A percentile compares a stretch with the other conserved stretches of the same genome.
Conservation (phyloP, 345 rosid genomes). For the Syzygium jambos region DNA sequence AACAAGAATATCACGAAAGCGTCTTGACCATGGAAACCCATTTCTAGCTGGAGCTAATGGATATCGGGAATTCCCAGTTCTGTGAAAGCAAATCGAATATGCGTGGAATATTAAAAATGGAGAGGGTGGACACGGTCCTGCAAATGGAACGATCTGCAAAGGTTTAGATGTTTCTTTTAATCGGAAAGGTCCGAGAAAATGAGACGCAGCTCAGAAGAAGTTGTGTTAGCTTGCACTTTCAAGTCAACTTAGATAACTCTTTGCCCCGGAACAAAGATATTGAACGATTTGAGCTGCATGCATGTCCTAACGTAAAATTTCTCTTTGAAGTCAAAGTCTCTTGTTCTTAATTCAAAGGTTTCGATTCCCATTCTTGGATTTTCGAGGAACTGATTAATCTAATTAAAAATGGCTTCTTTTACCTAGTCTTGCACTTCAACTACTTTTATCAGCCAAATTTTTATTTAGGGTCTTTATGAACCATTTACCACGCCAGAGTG, state of each 20-base stretch:
- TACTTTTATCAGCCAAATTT: background rate
- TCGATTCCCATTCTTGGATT: background rate
- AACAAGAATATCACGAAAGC: background rate
- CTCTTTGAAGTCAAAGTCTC: background rate
- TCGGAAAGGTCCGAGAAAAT: background rate
- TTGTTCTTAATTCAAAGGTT: background rate
- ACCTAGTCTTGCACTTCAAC: background rate
- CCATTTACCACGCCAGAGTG: background rate
- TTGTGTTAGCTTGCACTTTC: background rate
- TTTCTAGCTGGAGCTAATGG: background rate
- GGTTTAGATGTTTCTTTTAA: background rate
- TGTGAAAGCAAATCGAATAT: background rate
- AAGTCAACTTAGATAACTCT: background rate
- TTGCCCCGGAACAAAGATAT: background rate
- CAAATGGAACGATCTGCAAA: background rate
- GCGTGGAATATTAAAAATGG: background rate
- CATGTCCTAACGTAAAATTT: background rate
- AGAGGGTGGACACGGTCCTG: background rate
- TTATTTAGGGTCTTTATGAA: background rate
- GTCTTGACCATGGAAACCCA: background rate
- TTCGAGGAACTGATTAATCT: background rate
- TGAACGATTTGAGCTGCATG: background rate
- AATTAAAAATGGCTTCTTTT: background rate
- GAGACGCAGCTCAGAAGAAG: background rate
- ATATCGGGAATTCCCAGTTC: background rate